These are phyloP conservation scores for Coniochaeta sp. DNA, from an alignment of 2,329 filamentous ascomycete genomes.

Conservation along the genomic window DNA sequence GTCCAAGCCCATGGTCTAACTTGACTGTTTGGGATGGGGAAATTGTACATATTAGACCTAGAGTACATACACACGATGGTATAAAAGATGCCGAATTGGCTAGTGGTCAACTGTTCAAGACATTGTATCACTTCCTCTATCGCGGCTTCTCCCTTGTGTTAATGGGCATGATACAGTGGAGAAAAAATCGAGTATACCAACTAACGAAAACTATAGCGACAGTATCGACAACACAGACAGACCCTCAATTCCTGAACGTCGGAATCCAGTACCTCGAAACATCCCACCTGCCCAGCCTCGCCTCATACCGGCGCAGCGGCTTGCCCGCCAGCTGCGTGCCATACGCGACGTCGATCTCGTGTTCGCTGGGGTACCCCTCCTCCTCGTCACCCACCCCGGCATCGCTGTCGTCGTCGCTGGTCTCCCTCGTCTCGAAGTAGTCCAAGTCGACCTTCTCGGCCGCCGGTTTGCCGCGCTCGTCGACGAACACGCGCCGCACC, in stretches of 20 bases:
- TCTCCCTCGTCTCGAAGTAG: background rate
- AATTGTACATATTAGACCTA: too few relatives aligned
- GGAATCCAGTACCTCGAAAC: background rate
- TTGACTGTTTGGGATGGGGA: too few relatives aligned
- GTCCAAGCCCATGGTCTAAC: conserved; percentile 58
- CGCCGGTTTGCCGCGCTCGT: background rate
- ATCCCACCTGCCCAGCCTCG: background rate
- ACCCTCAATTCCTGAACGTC: too few relatives aligned
- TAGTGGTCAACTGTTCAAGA: too few relatives aligned
- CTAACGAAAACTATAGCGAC: too few relatives aligned
- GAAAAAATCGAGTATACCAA: too few relatives aligned
- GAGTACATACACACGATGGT: too few relatives aligned
- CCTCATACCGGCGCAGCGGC: background rate
- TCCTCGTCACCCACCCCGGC: background rate
- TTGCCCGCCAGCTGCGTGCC: background rate
- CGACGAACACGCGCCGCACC: background rate
- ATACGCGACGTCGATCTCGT: background rate
- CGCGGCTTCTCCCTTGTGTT: too few relatives aligned
- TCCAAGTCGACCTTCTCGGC: background rate
- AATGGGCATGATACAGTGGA: too few relatives aligned
- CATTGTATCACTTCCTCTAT: too few relatives aligned
- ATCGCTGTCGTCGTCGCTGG: background rate
- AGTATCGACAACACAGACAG: too few relatives aligned
- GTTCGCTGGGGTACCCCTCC: background rate
- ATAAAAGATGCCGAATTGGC: too few relatives aligned